Evolutionary conservation across 2,329 filamentous ascomycete genomes (phyloP).

Genomic region (Pseudogymnoascus destructans): DNA sequence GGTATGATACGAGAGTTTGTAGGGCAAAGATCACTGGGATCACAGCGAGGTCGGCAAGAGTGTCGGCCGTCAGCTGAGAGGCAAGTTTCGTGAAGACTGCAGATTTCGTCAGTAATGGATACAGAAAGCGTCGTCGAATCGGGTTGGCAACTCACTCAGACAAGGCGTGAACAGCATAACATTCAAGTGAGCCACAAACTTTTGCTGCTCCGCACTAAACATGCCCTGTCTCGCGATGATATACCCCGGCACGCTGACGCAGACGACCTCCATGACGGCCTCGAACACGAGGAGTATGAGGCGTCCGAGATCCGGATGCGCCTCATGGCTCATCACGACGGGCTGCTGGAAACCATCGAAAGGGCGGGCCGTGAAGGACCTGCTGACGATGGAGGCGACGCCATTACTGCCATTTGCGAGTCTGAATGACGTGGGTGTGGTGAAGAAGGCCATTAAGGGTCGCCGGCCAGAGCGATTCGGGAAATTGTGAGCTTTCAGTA

Average conservation of each 20-base stretch:
- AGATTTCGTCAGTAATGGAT: not conserved
- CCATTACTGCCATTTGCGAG: constrained; percentile 27
- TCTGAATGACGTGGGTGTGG: constrained; percentile 35
- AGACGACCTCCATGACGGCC: constrained; percentile 88
- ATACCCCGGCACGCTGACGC: constrained; percentile 87
- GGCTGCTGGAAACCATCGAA: constrained; percentile 15
- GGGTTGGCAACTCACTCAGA: constrained; percentile 51
- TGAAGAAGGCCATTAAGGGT: constrained; percentile 31
- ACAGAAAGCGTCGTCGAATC: not conserved
- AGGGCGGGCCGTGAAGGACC: constrained; percentile 18
- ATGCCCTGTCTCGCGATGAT: constrained; percentile 80
- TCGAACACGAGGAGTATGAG: constrained; percentile 55
- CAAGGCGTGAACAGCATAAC: constrained; percentile 94
- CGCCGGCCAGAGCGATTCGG: not conserved
- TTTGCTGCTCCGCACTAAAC: constrained; percentile 92
- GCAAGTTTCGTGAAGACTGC: constrained; percentile 92
- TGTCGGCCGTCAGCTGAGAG: constrained; percentile 83
- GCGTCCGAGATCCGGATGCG: constrained; percentile 34
- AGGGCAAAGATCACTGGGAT: constrained; percentile 90
- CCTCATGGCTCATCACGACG: constrained; percentile 19
- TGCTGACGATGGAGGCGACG: constrained; percentile 18
- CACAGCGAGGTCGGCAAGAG: constrained; percentile 77
- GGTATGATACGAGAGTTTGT: constrained; percentile 77
- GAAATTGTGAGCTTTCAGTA: not conserved
- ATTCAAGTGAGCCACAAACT: constrained; percentile 92